A percentile compares a stretch with the other conserved stretches of the same genome.
phyloP scores from a whole-genome alignment of 495 filamentous ascomycete species.

The Penicillium daleae region DNA sequence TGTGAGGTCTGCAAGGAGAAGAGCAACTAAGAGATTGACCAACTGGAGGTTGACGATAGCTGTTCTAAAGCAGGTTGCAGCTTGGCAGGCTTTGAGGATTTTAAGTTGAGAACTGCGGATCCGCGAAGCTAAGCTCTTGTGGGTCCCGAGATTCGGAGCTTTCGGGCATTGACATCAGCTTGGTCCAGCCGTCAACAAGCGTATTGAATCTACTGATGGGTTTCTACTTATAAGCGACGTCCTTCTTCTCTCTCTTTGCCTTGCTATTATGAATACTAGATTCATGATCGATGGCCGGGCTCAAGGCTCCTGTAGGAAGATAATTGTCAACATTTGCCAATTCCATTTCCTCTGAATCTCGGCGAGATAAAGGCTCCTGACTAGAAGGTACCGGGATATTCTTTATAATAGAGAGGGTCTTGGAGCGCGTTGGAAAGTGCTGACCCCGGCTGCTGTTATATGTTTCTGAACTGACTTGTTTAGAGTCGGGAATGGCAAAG shows the following conservation, averaged over 20 bases:
- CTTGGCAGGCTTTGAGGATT: not conserved
- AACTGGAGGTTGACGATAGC: not conserved
- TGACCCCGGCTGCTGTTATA: not conserved
- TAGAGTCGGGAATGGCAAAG: not conserved
- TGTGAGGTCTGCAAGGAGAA: not conserved
- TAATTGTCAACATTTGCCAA: not conserved
- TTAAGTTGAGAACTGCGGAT: not conserved
- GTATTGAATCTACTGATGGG: too few species aligned
- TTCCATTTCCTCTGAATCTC: not conserved
- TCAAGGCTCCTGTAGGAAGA: not conserved
- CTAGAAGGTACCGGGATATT: not conserved
- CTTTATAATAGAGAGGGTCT: not conserved
- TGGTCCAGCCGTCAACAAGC: too few species aligned
- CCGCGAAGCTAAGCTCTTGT: not conserved
- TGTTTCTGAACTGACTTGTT: too few species aligned
- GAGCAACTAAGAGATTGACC: not conserved
- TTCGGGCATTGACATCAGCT: too few species aligned
- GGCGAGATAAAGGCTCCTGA: not conserved
- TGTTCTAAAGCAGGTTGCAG: not conserved
- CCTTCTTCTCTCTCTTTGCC: not conserved
- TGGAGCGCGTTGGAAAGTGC: not conserved
- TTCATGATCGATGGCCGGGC: too few species aligned
- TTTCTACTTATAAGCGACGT: too few species aligned
- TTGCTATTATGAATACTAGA: not conserved
- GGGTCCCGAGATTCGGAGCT: not conserved